Evolutionary conservation across 768 basidiomycete genomes (phyloP).

Genomic region (Psilocybe azurescens): DNA sequence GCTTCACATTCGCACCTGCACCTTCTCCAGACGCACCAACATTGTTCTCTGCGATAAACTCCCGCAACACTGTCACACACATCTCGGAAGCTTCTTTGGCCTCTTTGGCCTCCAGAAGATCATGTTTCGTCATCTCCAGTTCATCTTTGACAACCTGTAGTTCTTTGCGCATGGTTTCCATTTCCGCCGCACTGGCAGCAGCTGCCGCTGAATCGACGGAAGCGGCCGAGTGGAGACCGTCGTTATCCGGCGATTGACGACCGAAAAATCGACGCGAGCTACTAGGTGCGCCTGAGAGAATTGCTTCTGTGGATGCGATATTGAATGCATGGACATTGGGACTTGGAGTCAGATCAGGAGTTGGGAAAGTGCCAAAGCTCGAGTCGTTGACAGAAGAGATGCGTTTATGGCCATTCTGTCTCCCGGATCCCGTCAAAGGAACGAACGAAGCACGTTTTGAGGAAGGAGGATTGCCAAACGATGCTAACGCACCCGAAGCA

Average conservation of each 20-base stretch:
- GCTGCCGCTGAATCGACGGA: conserved; percentile 9
- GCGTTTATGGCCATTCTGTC: conserved; percentile 62
- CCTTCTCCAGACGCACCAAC: conserved; percentile 46
- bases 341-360: conserved; percentile 38
- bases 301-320: conserved; percentile 37
- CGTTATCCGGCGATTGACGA: conserved; percentile 46
- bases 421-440: conserved; percentile 65
- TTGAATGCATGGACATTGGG: conserved; percentile 37
- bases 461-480: conserved; percentile 51
- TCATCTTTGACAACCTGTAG: conserved; percentile 58
- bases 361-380: conserved; percentile 36
- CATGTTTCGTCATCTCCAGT: conserved; percentile 66
- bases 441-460: conserved; percentile 79
- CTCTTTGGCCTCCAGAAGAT: conserved; percentile 80
- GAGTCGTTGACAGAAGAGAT: conserved; percentile 79
- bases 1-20: conserved; percentile 34
- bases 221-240: conserved; percentile 30
- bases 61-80: conserved; percentile 81
- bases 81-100: conserved; percentile 87
- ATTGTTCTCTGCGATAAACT: conserved; percentile 80
- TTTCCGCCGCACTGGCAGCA: conserved; percentile 37
- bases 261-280: conserved; percentile 52
- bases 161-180: conserved; percentile 67
- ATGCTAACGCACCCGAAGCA: conserved; percentile 39
- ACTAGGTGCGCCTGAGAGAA: conserved; percentile 22